Conservation (phyloP, 2,329 filamentous ascomycete genomes). For the Onygenales sp. region DNA sequence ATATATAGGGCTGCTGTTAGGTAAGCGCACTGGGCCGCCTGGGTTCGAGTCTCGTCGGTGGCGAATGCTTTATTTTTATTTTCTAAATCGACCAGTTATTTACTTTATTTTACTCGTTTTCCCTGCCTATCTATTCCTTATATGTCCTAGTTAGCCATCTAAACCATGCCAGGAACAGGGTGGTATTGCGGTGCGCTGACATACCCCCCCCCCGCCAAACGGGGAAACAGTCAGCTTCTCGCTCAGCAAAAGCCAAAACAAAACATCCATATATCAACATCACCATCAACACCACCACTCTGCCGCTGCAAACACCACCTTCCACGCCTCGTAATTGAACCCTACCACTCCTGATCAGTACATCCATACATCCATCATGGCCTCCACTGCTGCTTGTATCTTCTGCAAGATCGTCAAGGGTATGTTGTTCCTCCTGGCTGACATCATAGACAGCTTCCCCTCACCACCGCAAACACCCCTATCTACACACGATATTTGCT, state of each 20-base stretch:
- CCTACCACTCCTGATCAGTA: not conserved
- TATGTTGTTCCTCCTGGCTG: constrained; percentile 20
- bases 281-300: not conserved
- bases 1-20: constrained; percentile 1
- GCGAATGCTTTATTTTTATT: not conserved
- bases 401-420: constrained; percentile 99
- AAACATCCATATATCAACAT: not conserved
- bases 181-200: not conserved
- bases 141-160: constrained; percentile 10
- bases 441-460: constrained; percentile 5
- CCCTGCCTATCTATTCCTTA: constrained; percentile 1
- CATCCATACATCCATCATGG: constrained; percentile 3
- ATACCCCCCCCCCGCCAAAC: too few species aligned
- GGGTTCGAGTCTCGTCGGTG: constrained; percentile 21
- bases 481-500: not conserved
- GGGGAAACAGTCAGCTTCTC: too few species aligned
- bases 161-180: not conserved
- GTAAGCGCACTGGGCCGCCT: not conserved
- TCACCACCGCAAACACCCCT: not conserved
- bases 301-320: not conserved
- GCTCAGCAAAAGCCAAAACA: too few species aligned
- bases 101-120: constrained; percentile 2
- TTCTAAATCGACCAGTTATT: constrained; percentile 3
- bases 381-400: constrained; percentile 58
- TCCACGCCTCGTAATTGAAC: constrained; percentile 2